A percentile compares a stretch with the other conserved stretches of the same genome.
Evolutionary conservation across 2,329 filamentous ascomycete genomes (phyloP).

Genomic region (Bipolaris oryzae): DNA sequence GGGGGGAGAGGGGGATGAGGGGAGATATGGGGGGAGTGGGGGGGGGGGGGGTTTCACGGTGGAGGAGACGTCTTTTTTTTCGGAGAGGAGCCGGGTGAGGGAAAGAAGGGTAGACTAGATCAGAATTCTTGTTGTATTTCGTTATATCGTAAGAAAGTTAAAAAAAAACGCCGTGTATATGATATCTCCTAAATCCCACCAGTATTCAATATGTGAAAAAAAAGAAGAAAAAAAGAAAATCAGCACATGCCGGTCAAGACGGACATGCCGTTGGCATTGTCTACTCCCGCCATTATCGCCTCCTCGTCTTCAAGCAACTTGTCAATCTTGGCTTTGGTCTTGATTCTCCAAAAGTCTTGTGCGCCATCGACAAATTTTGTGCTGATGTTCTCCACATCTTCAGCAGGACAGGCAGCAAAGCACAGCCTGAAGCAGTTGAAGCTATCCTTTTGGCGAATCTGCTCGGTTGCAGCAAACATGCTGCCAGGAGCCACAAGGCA

Average conservation of each 20-base stretch:
- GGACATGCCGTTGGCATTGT: constrained; percentile 33
- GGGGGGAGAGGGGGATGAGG: constrained; percentile 58
- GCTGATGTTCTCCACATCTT: constrained; percentile 67
- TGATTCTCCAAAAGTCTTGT: constrained; percentile 77
- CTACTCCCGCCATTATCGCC: constrained; percentile 13
- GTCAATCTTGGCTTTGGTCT: constrained; percentile 69
- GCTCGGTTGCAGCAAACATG: constrained; percentile 73
- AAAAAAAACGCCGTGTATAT: not conserved
- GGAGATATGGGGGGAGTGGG: constrained; percentile 62
- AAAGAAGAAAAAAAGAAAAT: not conserved
- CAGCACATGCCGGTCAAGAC: constrained; percentile 42
- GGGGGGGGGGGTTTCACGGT: constrained; percentile 54
- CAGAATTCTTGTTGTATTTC: too few species aligned
- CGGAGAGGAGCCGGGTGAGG: too few species aligned
- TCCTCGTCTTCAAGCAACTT: constrained; percentile 58
- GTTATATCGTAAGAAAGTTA: too few species aligned
- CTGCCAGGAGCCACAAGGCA: constrained; percentile 73
- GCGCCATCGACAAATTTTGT: constrained; percentile 71
- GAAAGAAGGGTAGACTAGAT: constrained; percentile 13
- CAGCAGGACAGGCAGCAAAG: constrained; percentile 82
- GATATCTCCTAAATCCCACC: not conserved
- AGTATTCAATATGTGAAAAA: not conserved
- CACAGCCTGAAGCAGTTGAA: constrained; percentile 80
- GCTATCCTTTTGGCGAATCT: constrained; percentile 63
- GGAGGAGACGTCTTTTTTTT: constrained; percentile 35